Evolutionary conservation across 2,329 filamentous ascomycete species (phyloP), one percentile per base, ranked within the genome.

Genomic region (Ceratocystis harringtonii): DNA sequence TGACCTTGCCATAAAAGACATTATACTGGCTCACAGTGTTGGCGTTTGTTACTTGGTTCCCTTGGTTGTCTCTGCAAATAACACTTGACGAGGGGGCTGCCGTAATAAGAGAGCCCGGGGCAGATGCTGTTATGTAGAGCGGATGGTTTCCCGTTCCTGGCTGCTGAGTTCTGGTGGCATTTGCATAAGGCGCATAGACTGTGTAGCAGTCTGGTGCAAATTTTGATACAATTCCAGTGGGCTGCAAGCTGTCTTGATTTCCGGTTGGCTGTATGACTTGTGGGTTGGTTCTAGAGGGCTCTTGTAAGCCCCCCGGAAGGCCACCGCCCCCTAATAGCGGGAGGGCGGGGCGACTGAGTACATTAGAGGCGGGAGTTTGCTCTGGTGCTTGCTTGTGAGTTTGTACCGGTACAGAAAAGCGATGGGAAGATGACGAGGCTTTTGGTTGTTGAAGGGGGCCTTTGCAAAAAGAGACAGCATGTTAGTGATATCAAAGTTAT

Each of bases 151-250:
- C 64, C 17, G 64, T 61, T 22, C 52, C 41, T 19, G 52, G 22
- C 8, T 17, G 43, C 10, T 48, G 65, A 19, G 45, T 36, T 45
- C 58, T 25, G 5, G 65, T 67, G 17, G 62, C 44, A 25, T 67
- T 67, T 19, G 62, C 55, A 43, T 61, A 67, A 2, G 65, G 65
- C 28, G 65, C 65, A 28, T 61, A 67, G 55, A 67, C 63, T 1
- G 65, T 67, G 22, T 57, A 64, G 44, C 65, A 67, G 52, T 45
- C 63, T 17, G 55, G 55, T 8, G 55, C 55, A 12, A 48, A 65
- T 28, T 12, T 41, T 19, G 15, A 32, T 65, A 25, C 48, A 5
- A 25, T 12, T 22, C 48, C 48, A 25, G 48, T 52, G 5, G 48
- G 48, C 15, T 52, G 36, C 36, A 41, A 15, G 36, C 36, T 41